Conservation (phyloP, 768 basidiomycete genomes). For the Pholiota microspora region DNA sequence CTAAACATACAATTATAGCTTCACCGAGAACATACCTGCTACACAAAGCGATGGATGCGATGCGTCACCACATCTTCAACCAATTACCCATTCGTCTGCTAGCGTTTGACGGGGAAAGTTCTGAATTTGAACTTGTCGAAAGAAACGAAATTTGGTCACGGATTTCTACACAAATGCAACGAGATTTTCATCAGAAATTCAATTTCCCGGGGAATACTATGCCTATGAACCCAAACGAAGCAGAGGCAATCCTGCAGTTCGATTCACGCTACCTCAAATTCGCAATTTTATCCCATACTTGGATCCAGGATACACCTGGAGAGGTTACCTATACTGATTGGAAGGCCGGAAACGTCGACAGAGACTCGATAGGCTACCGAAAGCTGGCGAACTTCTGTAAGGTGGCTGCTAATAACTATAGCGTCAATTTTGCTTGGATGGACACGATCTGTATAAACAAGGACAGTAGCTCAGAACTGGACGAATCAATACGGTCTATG, state of each 20-base stretch:
- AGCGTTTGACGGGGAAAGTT: background rate
- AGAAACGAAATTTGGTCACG: background rate
- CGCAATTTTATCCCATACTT: constrained; percentile 4
- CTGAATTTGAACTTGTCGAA: constrained; percentile 3
- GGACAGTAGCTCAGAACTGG: constrained; percentile 5
- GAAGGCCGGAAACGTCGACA: background rate
- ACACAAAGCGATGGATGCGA: background rate
- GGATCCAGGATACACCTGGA: background rate
- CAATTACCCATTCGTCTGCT: constrained; percentile 1
- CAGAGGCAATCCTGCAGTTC: background rate
- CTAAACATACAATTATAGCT: background rate
- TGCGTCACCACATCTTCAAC: background rate
- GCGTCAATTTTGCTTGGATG: background rate
- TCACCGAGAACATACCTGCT: too few species aligned
- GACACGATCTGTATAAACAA: constrained; percentile 8
- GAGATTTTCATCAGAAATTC: background rate
- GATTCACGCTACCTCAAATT: background rate
- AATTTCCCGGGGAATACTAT: background rate
- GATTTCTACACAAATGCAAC: background rate
- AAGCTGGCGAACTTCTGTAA: background rate
- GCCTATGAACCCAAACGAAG: background rate
- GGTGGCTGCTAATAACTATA: background rate
- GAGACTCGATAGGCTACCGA: background rate
- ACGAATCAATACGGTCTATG: constrained; percentile 11
- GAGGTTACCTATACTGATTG: background rate